phyloP scores from a whole-genome alignment of 768 basidiomycete genomes.

The Tulasnella sp. region DNA sequence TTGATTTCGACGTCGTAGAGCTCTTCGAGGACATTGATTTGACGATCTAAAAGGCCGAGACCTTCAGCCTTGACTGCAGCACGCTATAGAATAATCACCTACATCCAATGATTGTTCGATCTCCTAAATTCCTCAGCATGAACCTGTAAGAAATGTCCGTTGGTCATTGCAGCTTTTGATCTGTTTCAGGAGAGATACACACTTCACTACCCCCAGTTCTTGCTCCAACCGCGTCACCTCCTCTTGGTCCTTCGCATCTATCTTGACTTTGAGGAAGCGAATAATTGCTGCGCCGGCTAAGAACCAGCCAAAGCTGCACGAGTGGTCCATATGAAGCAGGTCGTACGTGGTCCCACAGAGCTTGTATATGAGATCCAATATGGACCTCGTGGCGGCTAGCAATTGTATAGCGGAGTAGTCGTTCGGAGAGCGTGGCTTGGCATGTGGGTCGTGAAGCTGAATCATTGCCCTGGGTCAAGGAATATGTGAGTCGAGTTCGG shows the following conservation, averaged over 20 bases:
- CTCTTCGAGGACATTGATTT: slow-evolving; percentile 7
- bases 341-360: slow-evolving; percentile 25
- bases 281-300: slow-evolving; percentile 11
- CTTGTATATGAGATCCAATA: slow-evolving; percentile 23
- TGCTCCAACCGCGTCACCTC: background rate
- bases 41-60: background rate
- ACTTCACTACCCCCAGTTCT: slow-evolving; percentile 18
- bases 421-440: slow-evolving; percentile 19
- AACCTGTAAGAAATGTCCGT: background rate
- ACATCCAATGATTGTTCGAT: slow-evolving; percentile 17
- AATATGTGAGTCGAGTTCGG: background rate
- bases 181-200: background rate
- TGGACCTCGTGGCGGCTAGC: slow-evolving; percentile 12
- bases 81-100: background rate
- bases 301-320: slow-evolving; percentile 20
- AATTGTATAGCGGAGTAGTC: slow-evolving; percentile 12
- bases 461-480: slow-evolving; percentile 17
- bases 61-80: background rate
- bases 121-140: slow-evolving; percentile 20
- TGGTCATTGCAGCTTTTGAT: background rate
- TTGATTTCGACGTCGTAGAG: background rate
- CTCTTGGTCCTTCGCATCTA: background rate
- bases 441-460: slow-evolving; percentile 26
- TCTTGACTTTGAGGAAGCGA: slow-evolving; percentile 8
- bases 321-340: slow-evolving; percentile 32